Base-by-base conservation (phyloP, 2,329 filamentous ascomycete species). In the Neopestalotiopsis sp. region DNA sequence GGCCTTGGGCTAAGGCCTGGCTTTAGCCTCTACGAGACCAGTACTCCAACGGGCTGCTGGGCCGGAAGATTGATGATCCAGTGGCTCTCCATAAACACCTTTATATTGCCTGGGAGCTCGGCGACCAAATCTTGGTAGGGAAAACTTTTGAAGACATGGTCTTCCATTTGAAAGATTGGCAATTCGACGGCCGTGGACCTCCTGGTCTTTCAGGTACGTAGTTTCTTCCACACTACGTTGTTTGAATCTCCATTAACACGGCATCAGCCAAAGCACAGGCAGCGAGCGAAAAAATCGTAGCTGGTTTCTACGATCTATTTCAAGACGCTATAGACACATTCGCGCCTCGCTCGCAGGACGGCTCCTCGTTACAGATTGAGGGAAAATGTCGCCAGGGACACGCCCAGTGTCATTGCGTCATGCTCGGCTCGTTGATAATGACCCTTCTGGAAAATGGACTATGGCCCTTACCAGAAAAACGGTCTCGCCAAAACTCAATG, bases 1-100 rank as follows among this genome's bases (percentile, higher is more conserved):
- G 67, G 14, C 76, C 76, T 0, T 79, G 77, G 77, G 63, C 73
- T 13, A 30, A 32, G 5, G 7, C n/a, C 10, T 65, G 62, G 62
- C 34, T 53, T 1, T 20, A 32, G 17, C 38, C 28, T 20, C 12
- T 62, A 30, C 30, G 32, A 40, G 59, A 2, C 10, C n/a, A 20
- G 12, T 62, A 38, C 30, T 20, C 10, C 4, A 30, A 14, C 2
- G 17, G 59, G 59, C 1, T 28, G 5, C 17, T 13, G 20, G 17
- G 9, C n/a, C 28, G 40, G 4, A n/a, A 9, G n/a, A 7, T 7
- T 5, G 20, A 14, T 49, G 1, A 49, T 5, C 13, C 38, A 14
- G 3, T 1, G n/a, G 38, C 2, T 53, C 17, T 20, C 40, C 17
- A 45, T 24, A 17, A 65, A 53, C 62, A 30, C 4, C 40, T 65